These are phyloP conservation scores for Ceratocystis colombiana DNA, from an alignment of 2,329 filamentous ascomycete genomes.

Conservation along the genomic window DNA sequence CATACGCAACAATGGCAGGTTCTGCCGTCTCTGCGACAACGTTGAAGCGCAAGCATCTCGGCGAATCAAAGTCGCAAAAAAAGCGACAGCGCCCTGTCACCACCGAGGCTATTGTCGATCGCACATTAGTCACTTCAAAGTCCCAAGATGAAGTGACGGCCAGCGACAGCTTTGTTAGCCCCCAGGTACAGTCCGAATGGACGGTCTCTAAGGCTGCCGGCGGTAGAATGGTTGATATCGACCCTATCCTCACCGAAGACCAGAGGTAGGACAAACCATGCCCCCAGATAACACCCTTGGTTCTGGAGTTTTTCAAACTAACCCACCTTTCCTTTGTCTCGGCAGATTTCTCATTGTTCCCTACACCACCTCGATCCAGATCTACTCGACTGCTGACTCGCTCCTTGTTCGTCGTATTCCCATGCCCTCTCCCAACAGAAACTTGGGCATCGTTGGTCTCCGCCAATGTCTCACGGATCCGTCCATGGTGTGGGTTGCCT, in stretches of 20 bases:
- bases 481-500: conserved; percentile 50
- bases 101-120: conserved; percentile 21
- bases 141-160: neutral
- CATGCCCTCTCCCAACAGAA: conserved; percentile 33
- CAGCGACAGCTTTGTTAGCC: neutral
- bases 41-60: conserved; percentile 25
- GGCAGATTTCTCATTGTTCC: conserved; percentile 62
- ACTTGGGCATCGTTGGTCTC: conserved; percentile 36
- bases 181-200: conserved; percentile 38
- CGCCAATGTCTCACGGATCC: conserved; percentile 34
- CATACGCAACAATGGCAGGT: conserved; percentile 20
- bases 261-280: conserved; percentile 36
- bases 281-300: too few relatives aligned
- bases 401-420: conserved; percentile 64
- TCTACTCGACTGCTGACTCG: conserved; percentile 74
- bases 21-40: conserved; percentile 17
- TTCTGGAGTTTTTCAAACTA: neutral
- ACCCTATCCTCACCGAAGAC: conserved; percentile 51
- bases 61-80: conserved; percentile 23
- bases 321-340: neutral
- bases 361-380: conserved; percentile 63
- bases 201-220: conserved; percentile 54
- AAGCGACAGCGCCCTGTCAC: conserved; percentile 19
- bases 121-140: conserved; percentile 20
- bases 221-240: conserved; percentile 54